These are phyloP conservation scores for Bacidia rubella DNA, from an alignment of 495 filamentous ascomycete genomes.

Conservation along the genomic window DNA sequence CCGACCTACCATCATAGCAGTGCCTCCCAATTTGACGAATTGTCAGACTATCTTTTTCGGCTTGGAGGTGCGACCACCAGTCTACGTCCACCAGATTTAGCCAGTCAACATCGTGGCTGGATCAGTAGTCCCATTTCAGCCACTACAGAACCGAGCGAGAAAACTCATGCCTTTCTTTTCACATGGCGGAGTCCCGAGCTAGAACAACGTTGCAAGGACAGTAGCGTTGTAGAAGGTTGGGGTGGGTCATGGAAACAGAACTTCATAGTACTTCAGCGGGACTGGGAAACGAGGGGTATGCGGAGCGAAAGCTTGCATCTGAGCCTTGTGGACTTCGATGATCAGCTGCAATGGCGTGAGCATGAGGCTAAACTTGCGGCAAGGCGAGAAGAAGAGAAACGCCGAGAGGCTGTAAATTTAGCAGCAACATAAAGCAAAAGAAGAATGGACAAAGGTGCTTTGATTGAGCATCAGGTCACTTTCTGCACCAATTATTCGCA, in stretches of 20 bases:
- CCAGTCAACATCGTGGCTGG: neutral
- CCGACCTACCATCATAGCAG: neutral
- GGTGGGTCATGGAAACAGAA: neutral
- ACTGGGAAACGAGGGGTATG: neutral
- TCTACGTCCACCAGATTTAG: neutral
- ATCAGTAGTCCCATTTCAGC: neutral
- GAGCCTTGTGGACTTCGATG: neutral
- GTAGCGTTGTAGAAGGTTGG: neutral
- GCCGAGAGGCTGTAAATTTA: too few species aligned
- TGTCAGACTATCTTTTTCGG: neutral
- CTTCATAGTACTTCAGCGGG: neutral
- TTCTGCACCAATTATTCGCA: too few species aligned
- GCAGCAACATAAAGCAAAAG: too few species aligned
- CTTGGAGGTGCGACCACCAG: neutral
- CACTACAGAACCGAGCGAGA: neutral
- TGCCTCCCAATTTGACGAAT: neutral
- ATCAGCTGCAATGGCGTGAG: neutral
- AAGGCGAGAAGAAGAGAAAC: too few species aligned
- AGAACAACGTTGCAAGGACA: neutral
- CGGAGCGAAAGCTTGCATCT: neutral
- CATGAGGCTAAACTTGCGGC: too few species aligned
- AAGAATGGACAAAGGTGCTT: too few species aligned
- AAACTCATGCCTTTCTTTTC: neutral
- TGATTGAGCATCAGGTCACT: too few species aligned
- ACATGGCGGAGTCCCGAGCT: neutral